phyloP scores from a whole-genome alignment of 2,329 filamentous ascomycete genomes.

The Coleophoma crateriformis region DNA sequence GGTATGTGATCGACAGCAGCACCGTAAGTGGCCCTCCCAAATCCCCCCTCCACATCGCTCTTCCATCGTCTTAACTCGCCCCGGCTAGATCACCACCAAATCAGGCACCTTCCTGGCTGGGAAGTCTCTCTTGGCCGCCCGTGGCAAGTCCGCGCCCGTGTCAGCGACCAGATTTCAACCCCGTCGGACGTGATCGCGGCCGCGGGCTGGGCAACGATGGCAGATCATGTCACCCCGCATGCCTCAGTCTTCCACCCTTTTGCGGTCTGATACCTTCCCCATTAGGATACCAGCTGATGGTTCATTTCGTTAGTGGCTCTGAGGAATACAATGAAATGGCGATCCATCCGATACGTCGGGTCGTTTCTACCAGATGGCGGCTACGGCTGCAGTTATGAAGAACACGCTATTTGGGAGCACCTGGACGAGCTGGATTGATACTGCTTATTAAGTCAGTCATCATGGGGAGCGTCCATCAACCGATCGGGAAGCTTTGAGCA shows the following conservation, averaged over 20 bases:
- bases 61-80: neutral
- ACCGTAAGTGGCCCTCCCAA: constrained; percentile 25
- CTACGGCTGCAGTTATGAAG: constrained; percentile 4
- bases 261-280: too few species aligned
- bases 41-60: neutral
- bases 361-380: constrained; percentile 1
- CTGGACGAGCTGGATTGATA: constrained; percentile 5
- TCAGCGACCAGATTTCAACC: constrained; percentile 41
- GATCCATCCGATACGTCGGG: constrained; percentile 3
- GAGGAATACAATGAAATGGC: constrained; percentile 8
- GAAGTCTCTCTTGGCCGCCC: constrained; percentile 44
- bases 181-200: constrained; percentile 42
- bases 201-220: constrained; percentile 36
- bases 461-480: too few species aligned
- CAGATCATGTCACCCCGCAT: constrained; percentile 11
- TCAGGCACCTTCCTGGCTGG: constrained; percentile 19
- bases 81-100: neutral
- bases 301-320: constrained; percentile 1
- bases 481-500: too few species aligned
- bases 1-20: constrained; percentile 48
- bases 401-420: constrained; percentile 1
- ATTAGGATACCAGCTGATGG: too few species aligned
- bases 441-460: constrained; percentile 1
- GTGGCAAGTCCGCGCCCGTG: constrained; percentile 40
- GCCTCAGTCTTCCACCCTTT: neutral